Base-by-base conservation (phyloP, 768 basidiomycete genomes). In the Trametes sanguinea region DNA sequence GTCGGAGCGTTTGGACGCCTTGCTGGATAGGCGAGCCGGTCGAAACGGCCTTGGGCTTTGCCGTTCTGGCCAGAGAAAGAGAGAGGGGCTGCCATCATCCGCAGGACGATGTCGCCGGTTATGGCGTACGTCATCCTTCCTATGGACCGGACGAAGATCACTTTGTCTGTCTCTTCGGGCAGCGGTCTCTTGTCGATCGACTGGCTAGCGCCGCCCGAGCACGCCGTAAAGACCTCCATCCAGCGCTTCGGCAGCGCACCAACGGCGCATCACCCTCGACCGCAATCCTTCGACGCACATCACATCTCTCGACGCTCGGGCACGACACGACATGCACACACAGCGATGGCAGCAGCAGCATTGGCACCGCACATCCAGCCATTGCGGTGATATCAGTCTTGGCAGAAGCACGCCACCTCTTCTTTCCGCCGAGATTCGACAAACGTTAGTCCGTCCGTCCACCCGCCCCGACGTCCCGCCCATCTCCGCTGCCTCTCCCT, bases 361-460 rank as follows among this genome's bases (percentile, higher is more conserved):
- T n/a, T 16, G 14, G 5, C n/a, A 43, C 42, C 42, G 42, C 42
- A 43, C 42, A 14, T 43, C 7, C 5, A 22, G 4, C 42, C 42
- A n/a, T 8, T 14, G 56, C 47, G 60, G 60, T 51, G 47, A 54
- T 61, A 61, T 62, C 61, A 62, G 50, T 54, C 61, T 62, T 57
- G 61, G 61, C 61, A 57, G 56, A 62, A 62, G 54, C 54, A 32
- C 30, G 13, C 8, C 30, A 7, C 48, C 32, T 32, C 56, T 62
- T 62, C 61, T 62, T 57, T 51, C 54, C 61, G 57, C 64, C 64
- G 64, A 65, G 61, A 57, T 65, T 65, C 64, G 64, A 57, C 64
- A 65, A 62, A 60, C 52, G 47, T 59, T 59, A 59, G 53, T 65
- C 64, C 64, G 64, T 48, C 46, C 56, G 60, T 40, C 14, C 39